Evolutionary conservation across 1,284 basidiomycete species (phyloP), one percentile per base, ranked within the genome.

Genomic region (Boletus semigastroideus): DNA sequence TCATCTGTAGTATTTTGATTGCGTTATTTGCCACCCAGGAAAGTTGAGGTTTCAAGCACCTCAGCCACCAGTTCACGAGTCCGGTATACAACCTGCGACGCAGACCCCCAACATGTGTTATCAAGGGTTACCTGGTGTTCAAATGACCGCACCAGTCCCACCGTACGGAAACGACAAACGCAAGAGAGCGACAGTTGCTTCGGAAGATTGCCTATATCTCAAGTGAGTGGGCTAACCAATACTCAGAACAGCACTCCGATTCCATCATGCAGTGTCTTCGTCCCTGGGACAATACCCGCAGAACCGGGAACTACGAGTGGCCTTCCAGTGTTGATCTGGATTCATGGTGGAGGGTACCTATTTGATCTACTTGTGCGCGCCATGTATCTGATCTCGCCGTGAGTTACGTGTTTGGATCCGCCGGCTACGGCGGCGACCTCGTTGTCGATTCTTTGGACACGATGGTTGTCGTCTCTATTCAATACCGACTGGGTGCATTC

Each of bases 401-500:
- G 6, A 59, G 59, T 4, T 56, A 51, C 7, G 14, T 8, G 16
- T 1, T 1, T 19, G 59, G 54, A 17, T 52, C 25, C 11, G 53
- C 52, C 4, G 48, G 45, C 22, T 1, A 64, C 13, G 62, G 64
- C 1, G 52, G 31, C 1, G 48, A 61, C 42, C 57, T 62, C 8
- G n/a, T 65, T 3, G 22, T 25, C 13, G 53, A 63, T 36, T 64
- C 65, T 9, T 10, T 56, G 38, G 53, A 67, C n/a, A 63, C 63
- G 6, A 59, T 72, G 13, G 51, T 78, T 1, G 67, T 65, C 2
- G 73, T 78, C 3, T 49, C 66, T 12, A 66, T 74, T 17, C 74
- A 76, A 57, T 76, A 76, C 52, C 67, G 74, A 19, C 59, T 78
- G 0, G 76, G 76, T 3, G 54, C 70, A n/a, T 76, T 73, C 42